Base-by-base conservation (phyloP, 768 basidiomycete genomes). In the Sporobolomyces roseus region DNA sequence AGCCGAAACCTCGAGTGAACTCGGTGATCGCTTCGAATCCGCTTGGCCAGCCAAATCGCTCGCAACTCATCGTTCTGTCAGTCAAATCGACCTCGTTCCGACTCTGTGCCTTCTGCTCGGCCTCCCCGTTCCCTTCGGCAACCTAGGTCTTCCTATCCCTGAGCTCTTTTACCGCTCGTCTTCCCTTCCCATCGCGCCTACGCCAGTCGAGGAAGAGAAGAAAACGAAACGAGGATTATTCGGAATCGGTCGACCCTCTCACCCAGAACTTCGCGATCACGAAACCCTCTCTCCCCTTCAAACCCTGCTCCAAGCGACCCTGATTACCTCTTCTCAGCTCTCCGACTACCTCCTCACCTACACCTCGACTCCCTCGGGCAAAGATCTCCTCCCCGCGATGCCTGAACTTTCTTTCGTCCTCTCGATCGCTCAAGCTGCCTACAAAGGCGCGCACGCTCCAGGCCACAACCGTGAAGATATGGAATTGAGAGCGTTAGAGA, bases 21-120 rank as follows among this genome's bases (percentile, higher is more conserved):
- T 74, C 76, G 27, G 60, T 21, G 72, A 74, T 60, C 58, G 32
- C 12, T 58, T 68, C 43, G 33, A 51, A 27, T 64, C 65, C 51
- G 43, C 50, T 14, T 68, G 67, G 71, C 35, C 67, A 2, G 59
- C 52, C 23, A 68, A 68, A 56, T 36, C 60, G n/a, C 48, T 61
- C 4, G 9, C 64, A 0, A 0, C 84, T 84, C 61, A 77, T 6
- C 78, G 93, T 23, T 81, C 82, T 14, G 83, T 94, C 61, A 88
- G 93, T 74, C 96, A 99, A 79, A 93, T 98, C 69, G 94, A 97
- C 78, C 82, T 99, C 53, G 84, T 96, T 0, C 91, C 94, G 0
- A 87, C 92, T 0, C 79, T 98, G 25, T 87, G 92, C 0, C 85
- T 97, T 23, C 84, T 96, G 21, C 85, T 98, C 14, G 94, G 96